Base-by-base conservation (phyloP, 768 basidiomycete genomes). In the Tricholoma furcatifolium region DNA sequence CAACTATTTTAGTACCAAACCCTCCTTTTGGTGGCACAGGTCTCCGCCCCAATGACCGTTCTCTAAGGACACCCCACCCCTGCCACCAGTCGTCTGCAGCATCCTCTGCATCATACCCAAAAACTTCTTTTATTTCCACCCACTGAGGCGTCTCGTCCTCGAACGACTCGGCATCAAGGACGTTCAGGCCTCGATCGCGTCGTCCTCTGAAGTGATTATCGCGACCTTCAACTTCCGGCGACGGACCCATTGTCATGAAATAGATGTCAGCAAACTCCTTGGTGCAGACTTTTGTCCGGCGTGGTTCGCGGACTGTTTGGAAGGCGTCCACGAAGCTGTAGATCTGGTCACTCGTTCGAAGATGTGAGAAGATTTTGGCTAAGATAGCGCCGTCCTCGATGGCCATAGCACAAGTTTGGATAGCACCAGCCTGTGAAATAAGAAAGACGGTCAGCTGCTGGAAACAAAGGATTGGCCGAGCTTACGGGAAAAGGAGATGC, bases 361-460 rank as follows among this genome's bases (percentile, higher is more conserved):
- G 68, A 56, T 80, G 81, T 4, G 80, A 78, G 68, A 87, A 85
- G 6, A 86, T 72, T 52, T 76, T 77, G 6, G 77, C 84, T 18
- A 87, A 70, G 20, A 82, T 76, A 10, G 80, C 82, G 1, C 79
- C 81, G 56, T 85, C 85, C 65, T 86, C 85, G n/a, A 86, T 62
- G 1, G 75, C 72, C 63, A 84, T 76, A 5, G 75, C 76, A 2
- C 65, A 68, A 6, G 70, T 69, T 60, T 85, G 82, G 20, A 76
- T 70, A 0, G 76, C 74, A 11, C 79, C 78, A 10, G 77, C 74
- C 82, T 84, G 10, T 43, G 32, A 43, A 27, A 14, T 5, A 8
- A 18, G 14, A 31, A 11, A 2, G 47, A 24, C 20, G 20, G n/a
- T 23, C 8, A 17, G 30, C 23, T 14, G 10, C 5, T 6, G 30